Evolutionary conservation across 345 rosid genomes (phyloP), one percentile per base, ranked within the genome.

Genomic region (Passiflora organensis): DNA sequence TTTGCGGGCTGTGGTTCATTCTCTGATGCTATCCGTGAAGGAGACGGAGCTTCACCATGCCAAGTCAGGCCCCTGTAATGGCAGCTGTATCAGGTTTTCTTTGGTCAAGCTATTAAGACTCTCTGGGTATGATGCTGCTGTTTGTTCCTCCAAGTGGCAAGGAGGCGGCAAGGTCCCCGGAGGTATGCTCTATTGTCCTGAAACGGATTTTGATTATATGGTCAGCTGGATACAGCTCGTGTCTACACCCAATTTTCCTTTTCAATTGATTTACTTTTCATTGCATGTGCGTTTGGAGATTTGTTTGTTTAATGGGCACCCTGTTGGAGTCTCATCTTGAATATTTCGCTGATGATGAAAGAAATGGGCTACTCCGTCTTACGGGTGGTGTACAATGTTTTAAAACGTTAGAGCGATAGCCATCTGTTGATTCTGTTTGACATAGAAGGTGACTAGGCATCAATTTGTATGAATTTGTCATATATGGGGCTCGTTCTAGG

Each of bases 161-260:
- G 84, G 88, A 44, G 54, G 71, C 39, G 80, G 85, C 72, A 91
- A 82, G 79, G 93, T 88, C 48, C 96, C 95, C 19, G 96, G 96
- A 79, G 98, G 98, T 91, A 78, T 47, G 78, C 63, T 25, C 43
- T 28, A 3, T 28, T 28, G 34, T 28, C 34, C 34, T 28, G 5
- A 28, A 28, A 28, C 34, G 34, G 8, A 28, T 28, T n/a, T n/a
- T 2, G 34, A 28, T 28, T 28, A 28, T 28, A n/a, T n/a, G n/a
- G n/a, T n/a, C n/a, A 2, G 34, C 34, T 2, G 34, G 8, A 8
- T 28, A 2, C 34, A 48, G 34, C 9, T 48, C 34, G 2, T 5
- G 24, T 48, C 8, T 23, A 6, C 51, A 14, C n/a, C n/a, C 20
- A 6, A 21, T 23, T 10, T 19, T 5, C 32, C 32, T 10, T 4